Base-by-base conservation (phyloP, 352 stramenopile species). In the Pythium phragmiticola region DNA sequence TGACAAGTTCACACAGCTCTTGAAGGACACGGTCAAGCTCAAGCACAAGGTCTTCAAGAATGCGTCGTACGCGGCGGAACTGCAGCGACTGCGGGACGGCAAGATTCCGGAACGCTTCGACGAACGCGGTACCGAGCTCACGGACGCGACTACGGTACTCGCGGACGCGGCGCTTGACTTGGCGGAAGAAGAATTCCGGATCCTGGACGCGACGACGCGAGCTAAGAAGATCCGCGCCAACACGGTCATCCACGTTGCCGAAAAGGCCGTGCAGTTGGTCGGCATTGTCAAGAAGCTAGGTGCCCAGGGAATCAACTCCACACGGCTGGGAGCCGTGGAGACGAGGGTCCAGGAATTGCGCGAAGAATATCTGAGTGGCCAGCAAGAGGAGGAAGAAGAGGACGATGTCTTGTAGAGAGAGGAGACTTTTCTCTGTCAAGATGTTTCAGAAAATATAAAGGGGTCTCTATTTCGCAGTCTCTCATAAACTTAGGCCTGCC, bases 21-120 rank as follows among this genome's bases (percentile, higher is more conserved):
- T 95, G n/a, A 95, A 95, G 41, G 85, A 95, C 42, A 76, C 80
- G 0, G 87, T 95, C 37, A 93, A 94, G 60, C 74, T 94, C 30
- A 92, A 92, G 63, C 87, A 94, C 75, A 95, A 95, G 69, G 77
- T 95, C 50, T 95, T 94, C 69, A 92, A 92, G 68, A 92, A 82
- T 59, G 67, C 68, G 5, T 76, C 78, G 7, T 95, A 87, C 52
- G 50, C 68, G 1, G 57, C 70, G 0, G 84, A 95, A 65, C 57
- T 91, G 16, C 69, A 72, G 26, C 70, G 79, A 30, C 60, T 95
- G 54, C 68, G 75, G 9, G 75, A 85, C 17, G 69, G 78, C 17
- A 65, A 67, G 2, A 84, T 95, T 39, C 85, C 87, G 3, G 83
- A 95, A 48, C 75, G 77, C n/a, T 87, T 94, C 53, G 85, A 93